Evolutionary conservation across 306 rosid species (phyloP).

Genomic region (Dryas alaskensis): DNA sequence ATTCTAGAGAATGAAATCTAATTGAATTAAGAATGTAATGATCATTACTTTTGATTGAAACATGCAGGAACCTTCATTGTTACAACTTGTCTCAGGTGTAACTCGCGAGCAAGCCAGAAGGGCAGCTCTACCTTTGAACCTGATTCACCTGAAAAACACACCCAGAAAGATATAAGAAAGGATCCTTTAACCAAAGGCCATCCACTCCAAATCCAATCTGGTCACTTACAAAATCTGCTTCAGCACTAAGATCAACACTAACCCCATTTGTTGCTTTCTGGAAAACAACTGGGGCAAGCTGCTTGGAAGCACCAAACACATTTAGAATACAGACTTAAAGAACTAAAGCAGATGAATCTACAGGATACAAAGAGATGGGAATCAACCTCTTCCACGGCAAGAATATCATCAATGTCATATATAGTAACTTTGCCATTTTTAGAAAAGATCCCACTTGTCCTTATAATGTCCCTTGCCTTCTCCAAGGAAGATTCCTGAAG

Average conservation of each 20-base stretch:
- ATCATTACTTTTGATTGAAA: slow-evolving; percentile 75
- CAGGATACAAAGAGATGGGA: background rate
- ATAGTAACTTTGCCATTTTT: slow-evolving; percentile 71
- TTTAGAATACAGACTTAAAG: slow-evolving; percentile 15
- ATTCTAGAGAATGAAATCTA: background rate
- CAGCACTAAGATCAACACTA: slow-evolving; percentile 85
- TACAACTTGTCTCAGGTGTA: slow-evolving; percentile 69
- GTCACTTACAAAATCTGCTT: slow-evolving; percentile 61
- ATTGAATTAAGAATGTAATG: background rate
- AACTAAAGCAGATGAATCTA: slow-evolving; percentile 2
- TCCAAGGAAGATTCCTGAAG: slow-evolving; percentile 17
- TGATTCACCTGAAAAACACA: slow-evolving; percentile 64
- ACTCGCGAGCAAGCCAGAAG: slow-evolving; percentile 90
- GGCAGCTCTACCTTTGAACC: slow-evolving; percentile 92
- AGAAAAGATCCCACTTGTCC: slow-evolving; percentile 21
- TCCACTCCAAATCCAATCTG: slow-evolving; percentile 6
- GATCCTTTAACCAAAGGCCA: slow-evolving; percentile 10
- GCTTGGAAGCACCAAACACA: slow-evolving; percentile 25
- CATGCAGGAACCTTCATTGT: slow-evolving; percentile 64
- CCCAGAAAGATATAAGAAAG: slow-evolving; percentile 30
- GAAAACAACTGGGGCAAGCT: slow-evolving; percentile 70
- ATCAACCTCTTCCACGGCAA: slow-evolving; percentile 75
- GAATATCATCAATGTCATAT: slow-evolving; percentile 80
- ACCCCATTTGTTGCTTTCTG: slow-evolving; percentile 79
- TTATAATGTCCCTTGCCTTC: slow-evolving; percentile 29